phyloP scores from a whole-genome alignment of 148 eudicot genomes.

The Rhododendron ovatum region DNA sequence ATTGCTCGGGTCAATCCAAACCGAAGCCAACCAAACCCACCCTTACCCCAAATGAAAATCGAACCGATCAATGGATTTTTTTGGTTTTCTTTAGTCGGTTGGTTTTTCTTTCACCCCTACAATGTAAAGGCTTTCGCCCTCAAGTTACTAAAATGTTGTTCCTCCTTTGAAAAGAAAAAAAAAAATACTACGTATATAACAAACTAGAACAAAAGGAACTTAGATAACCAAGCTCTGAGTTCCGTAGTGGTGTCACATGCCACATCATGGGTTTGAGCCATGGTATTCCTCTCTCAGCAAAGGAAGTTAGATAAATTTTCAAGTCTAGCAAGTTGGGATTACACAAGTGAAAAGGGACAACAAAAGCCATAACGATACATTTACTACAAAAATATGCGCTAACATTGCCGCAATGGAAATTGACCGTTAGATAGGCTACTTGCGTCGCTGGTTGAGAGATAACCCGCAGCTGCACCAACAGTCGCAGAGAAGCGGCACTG shows the following conservation, averaged over 20 bases:
- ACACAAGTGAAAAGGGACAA: neutral
- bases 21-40: too few relatives aligned
- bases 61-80: too few relatives aligned
- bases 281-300: neutral
- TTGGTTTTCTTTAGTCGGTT: too few relatives aligned
- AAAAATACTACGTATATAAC: neutral
- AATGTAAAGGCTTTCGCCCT: neutral
- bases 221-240: neutral
- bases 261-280: neutral
- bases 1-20: too few relatives aligned
- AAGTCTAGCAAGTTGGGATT: neutral
- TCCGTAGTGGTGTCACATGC: neutral
- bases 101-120: too few relatives aligned
- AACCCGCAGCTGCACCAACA: constrained; percentile 8
- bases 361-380: neutral
- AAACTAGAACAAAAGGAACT: neutral
- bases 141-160: too few relatives aligned
- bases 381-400: constrained; percentile 4
- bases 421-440: constrained; percentile 1
- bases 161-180: neutral
- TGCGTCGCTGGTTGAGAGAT: constrained; percentile 17
- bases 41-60: too few relatives aligned
- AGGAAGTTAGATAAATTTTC: neutral
- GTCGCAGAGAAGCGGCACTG: constrained; percentile 12
- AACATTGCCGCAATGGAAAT: neutral